These are phyloP conservation scores for Quercus tomentella DNA, from an alignment of 331 rosid species.

Conservation along the genomic window DNA sequence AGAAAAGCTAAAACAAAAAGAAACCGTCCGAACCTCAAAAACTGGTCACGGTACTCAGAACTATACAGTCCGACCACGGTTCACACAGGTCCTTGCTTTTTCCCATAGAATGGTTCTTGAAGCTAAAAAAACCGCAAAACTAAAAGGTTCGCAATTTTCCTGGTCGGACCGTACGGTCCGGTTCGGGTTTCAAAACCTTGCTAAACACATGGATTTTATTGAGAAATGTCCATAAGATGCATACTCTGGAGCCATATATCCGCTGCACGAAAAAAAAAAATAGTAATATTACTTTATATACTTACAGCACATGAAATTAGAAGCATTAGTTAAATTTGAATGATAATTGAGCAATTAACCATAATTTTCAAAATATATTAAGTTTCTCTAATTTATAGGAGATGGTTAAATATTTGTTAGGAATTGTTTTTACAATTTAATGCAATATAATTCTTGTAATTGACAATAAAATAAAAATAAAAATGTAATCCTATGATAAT, in stretches of 20 bases:
- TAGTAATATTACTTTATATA: neutral
- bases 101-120: too few relatives aligned
- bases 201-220: slow-evolving; percentile 41
- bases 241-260: slow-evolving; percentile 57
- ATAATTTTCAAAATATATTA: neutral
- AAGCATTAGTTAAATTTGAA: neutral
- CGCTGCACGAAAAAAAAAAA: neutral
- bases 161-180: too few relatives aligned
- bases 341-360: neutral
- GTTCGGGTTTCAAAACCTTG: too few relatives aligned
- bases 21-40: too few relatives aligned
- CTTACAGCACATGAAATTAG: too few relatives aligned
- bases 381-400: neutral
- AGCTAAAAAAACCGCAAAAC: too few relatives aligned
- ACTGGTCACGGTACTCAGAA: too few relatives aligned
- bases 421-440: neutral
- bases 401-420: too few relatives aligned
- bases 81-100: too few relatives aligned
- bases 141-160: too few relatives aligned
- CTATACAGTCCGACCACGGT: too few relatives aligned
- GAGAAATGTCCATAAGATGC: slow-evolving; percentile 27
- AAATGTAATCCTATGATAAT: neutral
- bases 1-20: too few relatives aligned
- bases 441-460: neutral
- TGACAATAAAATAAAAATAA: neutral